Evolutionary conservation across 1,284 basidiomycete species (phyloP), one percentile per base, ranked within the genome.

Genomic region (Heliocybe sulcata): DNA sequence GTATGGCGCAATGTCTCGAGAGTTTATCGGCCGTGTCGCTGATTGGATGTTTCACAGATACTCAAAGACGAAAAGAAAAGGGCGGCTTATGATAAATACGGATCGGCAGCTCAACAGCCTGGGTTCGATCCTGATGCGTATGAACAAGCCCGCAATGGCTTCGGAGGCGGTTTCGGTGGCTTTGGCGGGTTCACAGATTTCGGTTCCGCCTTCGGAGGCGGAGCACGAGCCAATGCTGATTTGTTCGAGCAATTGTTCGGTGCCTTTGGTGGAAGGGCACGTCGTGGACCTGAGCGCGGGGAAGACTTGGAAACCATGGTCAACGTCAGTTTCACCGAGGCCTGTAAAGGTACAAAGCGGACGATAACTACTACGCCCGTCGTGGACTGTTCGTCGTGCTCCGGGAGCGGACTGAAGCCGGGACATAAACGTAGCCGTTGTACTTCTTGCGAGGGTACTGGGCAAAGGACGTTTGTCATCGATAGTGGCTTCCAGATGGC

Each of bases 401-500:
- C 84, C 27, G 95, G 94, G 8, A 83, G 79, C 57, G 97, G 97
- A 2, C 71, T 99, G 67, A 97, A 92, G 70, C 70, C 83, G 33
- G 95, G 95, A 38, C 86, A 91, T 49, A 91, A 95, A 72, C 83
- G 91, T 64, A 78, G 82, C 54, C 84, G 85, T 22, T 99, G 97
- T 71, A 67, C 75, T 48, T 72, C 85, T 45, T 99, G 97, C 72
- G 80, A 85, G 53, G 97, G 97, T 49, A 83, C 89, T 11, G 97
- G 97, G 25, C 87, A 89, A 47, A 82, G 87, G 67, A 93, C 94
- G 12, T 98, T 92, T 72, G 88, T 95, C 55, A 85, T 99, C 63
- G 88, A 94, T 69, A 87, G 81, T 67, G 97, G 97, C 16, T 99
- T 99, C 83, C 92, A 95, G 68, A 97, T 99, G 94, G 88, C 94